These are phyloP conservation scores for Syncephalastrum monosporum DNA, from an alignment of 371 early-diverging fungal genomes.

Conservation along the genomic window DNA sequence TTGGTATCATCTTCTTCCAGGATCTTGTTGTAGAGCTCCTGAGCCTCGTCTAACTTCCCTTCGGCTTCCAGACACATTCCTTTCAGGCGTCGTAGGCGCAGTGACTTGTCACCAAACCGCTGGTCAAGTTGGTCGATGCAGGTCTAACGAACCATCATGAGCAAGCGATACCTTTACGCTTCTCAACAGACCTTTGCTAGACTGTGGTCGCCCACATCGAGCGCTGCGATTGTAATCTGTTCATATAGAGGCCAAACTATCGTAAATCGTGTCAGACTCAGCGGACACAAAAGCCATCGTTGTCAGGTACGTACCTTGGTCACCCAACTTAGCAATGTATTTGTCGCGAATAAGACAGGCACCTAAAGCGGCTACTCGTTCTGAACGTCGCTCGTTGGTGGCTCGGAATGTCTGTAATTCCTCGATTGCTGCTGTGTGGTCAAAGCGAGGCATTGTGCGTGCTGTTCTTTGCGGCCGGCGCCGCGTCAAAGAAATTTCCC, in stretches of 20 bases:
- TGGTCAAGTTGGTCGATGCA: conserved; percentile 59
- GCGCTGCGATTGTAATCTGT: conserved; percentile 76
- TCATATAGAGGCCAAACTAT: conserved; percentile 80
- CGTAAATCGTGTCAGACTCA: neutral
- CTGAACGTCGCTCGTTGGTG: conserved; percentile 41
- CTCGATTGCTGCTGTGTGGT: conserved; percentile 29
- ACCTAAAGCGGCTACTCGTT: conserved; percentile 33
- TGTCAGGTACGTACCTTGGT: conserved; percentile 30
- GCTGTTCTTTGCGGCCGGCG: neutral
- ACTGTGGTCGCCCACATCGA: conserved; percentile 71
- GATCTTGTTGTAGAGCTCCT: conserved; percentile 60
- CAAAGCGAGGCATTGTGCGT: conserved; percentile 31
- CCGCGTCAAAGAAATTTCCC: too few relatives aligned
- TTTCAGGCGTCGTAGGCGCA: conserved; percentile 63
- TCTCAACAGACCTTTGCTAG: conserved; percentile 59
- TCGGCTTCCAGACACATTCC: conserved; percentile 75
- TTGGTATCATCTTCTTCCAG: conserved; percentile 69
- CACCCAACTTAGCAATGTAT: conserved; percentile 32
- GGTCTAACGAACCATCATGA: conserved; percentile 24
- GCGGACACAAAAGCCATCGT: neutral
- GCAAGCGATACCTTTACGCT: neutral
- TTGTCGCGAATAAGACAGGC: conserved; percentile 40
- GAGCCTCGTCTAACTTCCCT: conserved; percentile 67
- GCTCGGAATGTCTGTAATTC: conserved; percentile 35
- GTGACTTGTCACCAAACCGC: conserved; percentile 63